Evolutionary conservation across 108 stramenopile genomes (phyloP), one percentile per base, ranked within the genome.

Genomic region (Conticribra weissflogii): DNA sequence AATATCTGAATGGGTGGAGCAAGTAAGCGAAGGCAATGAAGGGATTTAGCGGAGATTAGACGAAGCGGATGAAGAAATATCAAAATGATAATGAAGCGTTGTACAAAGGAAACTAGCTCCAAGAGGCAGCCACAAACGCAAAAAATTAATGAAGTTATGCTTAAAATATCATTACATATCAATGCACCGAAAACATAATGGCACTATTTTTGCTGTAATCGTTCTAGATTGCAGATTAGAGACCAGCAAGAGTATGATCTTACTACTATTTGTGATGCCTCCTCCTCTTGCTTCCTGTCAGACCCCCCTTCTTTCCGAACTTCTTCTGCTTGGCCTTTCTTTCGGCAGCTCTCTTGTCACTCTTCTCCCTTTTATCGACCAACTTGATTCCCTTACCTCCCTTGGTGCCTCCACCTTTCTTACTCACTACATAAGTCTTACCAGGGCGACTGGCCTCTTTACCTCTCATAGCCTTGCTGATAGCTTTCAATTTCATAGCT

Each of bases 331-430:
- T 97, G 0, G 48, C 46, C 5, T 85, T 82, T 30, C 95, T 76
- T 47, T 95, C 92, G 70, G 83, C 76, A 0, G 88, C 81, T 51
- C 92, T 65, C 48, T 92, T 92, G 72, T 98, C 97, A 34, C 66
- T 93, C 85, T 98, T 98, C 92, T 97, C 89, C 33, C 98, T 64
- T 78, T 94, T 92, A 69, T 99, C 98, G 7, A 99, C 98, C 59
- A 97, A 72, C 68, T 98, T 95, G 33, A 97, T 68, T 16, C 92
- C 93, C 85, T 95, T 97, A 3, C 85, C 93, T 36, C 96, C 94
- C 70, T 84, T 84, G 25, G 56, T 68, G 16, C 64, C 81, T 0
- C 81, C 80, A n/a, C 89, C 81, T 76, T 96, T 96, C 64, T 88
- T 86, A 41, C 90, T 83, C 14, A 98, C 93, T 7, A 97, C 97